Conservation (phyloP, 192 early-diverging fungal genomes). For the Rhizophagus sp. region DNA sequence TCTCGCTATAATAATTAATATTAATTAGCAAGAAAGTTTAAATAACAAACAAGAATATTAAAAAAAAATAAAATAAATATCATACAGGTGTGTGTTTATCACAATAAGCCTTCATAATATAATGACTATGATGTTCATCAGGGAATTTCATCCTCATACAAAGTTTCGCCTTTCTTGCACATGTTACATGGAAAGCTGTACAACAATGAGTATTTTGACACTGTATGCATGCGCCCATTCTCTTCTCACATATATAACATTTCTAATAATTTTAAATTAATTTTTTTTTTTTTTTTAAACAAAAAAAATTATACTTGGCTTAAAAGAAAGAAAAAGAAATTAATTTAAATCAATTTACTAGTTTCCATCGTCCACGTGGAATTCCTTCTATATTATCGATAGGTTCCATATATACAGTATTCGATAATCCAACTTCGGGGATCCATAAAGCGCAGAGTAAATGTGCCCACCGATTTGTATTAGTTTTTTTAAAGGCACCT, state of each 20-base stretch:
- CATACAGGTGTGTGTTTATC: slow-evolving; percentile 85
- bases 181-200: slow-evolving; percentile 90
- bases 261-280: slow-evolving; percentile 27
- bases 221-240: slow-evolving; percentile 91
- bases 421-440: slow-evolving; percentile 86
- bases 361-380: slow-evolving; percentile 84
- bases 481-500: slow-evolving; percentile 97
- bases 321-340: slow-evolving; percentile 2
- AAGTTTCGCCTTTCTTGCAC: slow-evolving; percentile 84
- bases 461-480: slow-evolving; percentile 92
- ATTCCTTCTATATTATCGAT: slow-evolving; percentile 91
- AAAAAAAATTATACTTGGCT: slow-evolving; percentile 16
- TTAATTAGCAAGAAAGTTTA: background rate
- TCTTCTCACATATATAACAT: slow-evolving; percentile 86
- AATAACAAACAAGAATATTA: background rate
- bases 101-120: slow-evolving; percentile 72
- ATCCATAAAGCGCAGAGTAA: slow-evolving; percentile 96
- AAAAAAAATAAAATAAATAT: no score
- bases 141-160: slow-evolving; percentile 81
- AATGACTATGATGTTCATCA: slow-evolving; percentile 57
- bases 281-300: background rate
- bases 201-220: slow-evolving; percentile 90
- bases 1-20: slow-evolving; percentile 40
- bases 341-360: slow-evolving; percentile 46
- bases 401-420: slow-evolving; percentile 97